Evolutionary conservation across 2,329 filamentous ascomycete species (phyloP).

Genomic region (Dothideomycetes sp.): DNA sequence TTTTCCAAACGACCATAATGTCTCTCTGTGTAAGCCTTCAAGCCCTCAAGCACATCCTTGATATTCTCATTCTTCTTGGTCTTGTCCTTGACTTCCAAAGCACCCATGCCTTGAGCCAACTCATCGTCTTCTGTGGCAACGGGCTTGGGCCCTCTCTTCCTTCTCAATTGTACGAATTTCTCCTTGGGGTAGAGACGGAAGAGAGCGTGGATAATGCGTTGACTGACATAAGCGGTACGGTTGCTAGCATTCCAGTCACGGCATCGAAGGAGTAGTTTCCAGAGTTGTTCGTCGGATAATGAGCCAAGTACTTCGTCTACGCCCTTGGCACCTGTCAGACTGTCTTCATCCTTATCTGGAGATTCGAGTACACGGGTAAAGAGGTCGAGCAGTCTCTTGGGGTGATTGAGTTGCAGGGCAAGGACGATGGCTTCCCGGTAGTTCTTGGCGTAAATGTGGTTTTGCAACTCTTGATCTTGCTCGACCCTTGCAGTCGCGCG

Average conservation of each 20-base stretch:
- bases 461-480: conserved; percentile 88
- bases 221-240: conserved; percentile 72
- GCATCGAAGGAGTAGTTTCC: conserved; percentile 67
- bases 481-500: conserved; percentile 75
- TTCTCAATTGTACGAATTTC: conserved; percentile 50
- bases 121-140: conserved; percentile 18
- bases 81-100: conserved; percentile 21
- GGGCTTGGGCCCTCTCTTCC: conserved; percentile 18
- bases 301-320: conserved; percentile 78
- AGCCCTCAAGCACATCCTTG: conserved; percentile 76
- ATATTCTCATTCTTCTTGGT: conserved; percentile 51
- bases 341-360: conserved; percentile 50
- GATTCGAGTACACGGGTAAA: conserved; percentile 71
- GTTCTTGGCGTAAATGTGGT: conserved; percentile 78
- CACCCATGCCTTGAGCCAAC: conserved; percentile 22
- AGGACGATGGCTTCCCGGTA: conserved; percentile 90
- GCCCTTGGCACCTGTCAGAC: conserved; percentile 51
- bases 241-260: conserved; percentile 98
- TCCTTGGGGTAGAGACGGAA: conserved; percentile 73
- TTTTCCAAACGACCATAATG: conserved; percentile 88
- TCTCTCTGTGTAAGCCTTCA: conserved; percentile 83
- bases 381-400: conserved; percentile 71
- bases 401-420: conserved; percentile 88
- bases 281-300: conserved; percentile 78
- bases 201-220: conserved; percentile 71